A percentile compares a stretch with the other conserved stretches of the same genome.
These are phyloP conservation scores for Metarhizium rileyi DNA, from an alignment of 2,329 filamentous ascomycete species.

Conservation along the genomic window DNA sequence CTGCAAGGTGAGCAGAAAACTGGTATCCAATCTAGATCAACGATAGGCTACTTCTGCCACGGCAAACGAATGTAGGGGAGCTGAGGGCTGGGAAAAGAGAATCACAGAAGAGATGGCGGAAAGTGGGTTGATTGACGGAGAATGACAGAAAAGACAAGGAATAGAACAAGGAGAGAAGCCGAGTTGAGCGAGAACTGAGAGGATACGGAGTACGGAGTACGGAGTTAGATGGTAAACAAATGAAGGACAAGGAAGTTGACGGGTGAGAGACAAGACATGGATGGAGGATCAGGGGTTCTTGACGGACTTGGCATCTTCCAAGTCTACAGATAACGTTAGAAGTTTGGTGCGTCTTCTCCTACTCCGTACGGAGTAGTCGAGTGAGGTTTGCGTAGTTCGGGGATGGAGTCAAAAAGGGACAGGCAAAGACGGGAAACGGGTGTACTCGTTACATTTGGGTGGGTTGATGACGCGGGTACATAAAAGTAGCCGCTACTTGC, in stretches of 20 bases:
- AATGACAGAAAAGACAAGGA: neutral
- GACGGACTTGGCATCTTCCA: neutral
- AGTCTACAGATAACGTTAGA: too few relatives aligned
- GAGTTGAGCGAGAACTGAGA: neutral
- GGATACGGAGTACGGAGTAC: neutral
- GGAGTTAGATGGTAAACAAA: neutral
- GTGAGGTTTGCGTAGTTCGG: neutral
- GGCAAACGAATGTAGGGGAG: neutral
- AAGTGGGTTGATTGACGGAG: neutral
- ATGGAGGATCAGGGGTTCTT: neutral
- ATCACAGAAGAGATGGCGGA: neutral
- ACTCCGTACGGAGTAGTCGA: too few relatives aligned
- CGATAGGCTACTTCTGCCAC: conserved; percentile 6
- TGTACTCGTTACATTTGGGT: neutral
- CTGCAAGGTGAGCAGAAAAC: neutral
- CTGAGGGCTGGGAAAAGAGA: neutral
- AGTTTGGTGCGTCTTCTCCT: neutral
- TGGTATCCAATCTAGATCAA: neutral
- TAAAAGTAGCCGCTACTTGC: neutral
- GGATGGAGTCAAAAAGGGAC: neutral
- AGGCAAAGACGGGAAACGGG: neutral
- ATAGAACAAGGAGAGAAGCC: neutral
- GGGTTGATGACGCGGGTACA: neutral
- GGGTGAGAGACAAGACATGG: neutral
- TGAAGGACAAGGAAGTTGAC: neutral